Evolutionary conservation across 495 filamentous ascomycete genomes (phyloP), one percentile per base, ranked within the genome.

Genomic region (Bombardia bombarda): DNA sequence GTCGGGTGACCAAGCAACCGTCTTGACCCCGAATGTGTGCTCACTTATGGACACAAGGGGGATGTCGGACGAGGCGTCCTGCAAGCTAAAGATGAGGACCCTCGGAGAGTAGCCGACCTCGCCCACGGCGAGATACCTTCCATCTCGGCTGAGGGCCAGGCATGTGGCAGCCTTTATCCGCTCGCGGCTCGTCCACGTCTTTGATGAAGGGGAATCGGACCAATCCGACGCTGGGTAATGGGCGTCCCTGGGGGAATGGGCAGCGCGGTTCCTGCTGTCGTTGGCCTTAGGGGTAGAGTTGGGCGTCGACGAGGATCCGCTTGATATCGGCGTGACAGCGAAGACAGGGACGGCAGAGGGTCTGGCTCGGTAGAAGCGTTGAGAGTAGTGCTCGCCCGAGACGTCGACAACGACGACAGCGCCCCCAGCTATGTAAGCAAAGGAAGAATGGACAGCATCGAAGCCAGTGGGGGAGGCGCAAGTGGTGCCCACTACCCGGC

Each of bases 111-210:
- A 95, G 38, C 92, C 92, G 20, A 88, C 95, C 79, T 98, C 92
- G 58, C 92, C 92, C 23, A 96, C 82, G 20, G 93, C 92, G 31
- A 98, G 74, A 57, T 86, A 87, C 46, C 77, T 82, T 33, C 87
- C 92, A 73, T 95, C 87, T 4, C 80, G 83, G 61, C 89, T 96
- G 42, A 98, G 79, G 16, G 85, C 85, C 20, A 97, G 75, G 65
- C 87, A 93, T n/a, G 89, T 95, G 1, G 89, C 86, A n/a, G 90
- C 87, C 62, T 95, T 95, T 56, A 95, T 83, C 46, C 89, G 74
- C 60, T 95, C 90, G 50, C 86, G 77, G 22, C 86, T 88, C 6
- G 84, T 87, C 85, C 84, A 87, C 24, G 78, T 82, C 46, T 54
- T 87, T 32, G 72, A 73, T 45, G 68, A 72, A 16, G 79, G 72